Evolutionary conservation across 2,329 filamentous ascomycete species (phyloP).

Genomic region (Talaromyces sp.): DNA sequence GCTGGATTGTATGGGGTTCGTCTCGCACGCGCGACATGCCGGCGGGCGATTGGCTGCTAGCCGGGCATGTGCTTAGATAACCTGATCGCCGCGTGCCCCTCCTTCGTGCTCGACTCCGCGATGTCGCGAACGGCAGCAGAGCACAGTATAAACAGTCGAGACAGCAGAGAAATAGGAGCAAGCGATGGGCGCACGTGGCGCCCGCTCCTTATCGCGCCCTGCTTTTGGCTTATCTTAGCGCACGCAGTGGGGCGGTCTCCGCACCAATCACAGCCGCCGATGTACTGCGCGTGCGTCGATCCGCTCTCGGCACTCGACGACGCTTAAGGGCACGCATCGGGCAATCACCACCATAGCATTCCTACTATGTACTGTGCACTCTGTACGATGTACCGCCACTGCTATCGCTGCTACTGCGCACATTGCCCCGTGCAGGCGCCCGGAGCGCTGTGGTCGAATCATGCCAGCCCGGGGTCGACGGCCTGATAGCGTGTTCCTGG

Average conservation of each 20-base stretch:
- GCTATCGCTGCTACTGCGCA: no score
- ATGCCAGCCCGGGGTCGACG: background rate
- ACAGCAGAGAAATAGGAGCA: conserved; percentile 1
- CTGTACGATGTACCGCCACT: background rate
- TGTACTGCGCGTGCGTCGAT: conserved; percentile 10
- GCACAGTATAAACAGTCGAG: background rate
- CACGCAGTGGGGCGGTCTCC: background rate
- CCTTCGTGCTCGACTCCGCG: background rate
- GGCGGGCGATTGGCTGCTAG: background rate
- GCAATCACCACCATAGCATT: background rate
- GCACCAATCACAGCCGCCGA: conserved; percentile 3
- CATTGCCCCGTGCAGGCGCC: background rate
- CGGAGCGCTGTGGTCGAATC: background rate
- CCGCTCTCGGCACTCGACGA: conserved; percentile 10
- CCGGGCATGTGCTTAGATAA: background rate
- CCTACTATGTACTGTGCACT: background rate
- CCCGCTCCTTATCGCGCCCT: conserved; percentile 7
- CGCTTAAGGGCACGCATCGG: background rate
- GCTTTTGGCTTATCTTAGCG: conserved; percentile 5
- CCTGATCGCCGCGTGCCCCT: background rate
- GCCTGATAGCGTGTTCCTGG: background rate
- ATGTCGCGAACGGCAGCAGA: background rate
- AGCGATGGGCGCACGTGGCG: conserved; percentile 10
- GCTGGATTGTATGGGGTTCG: background rate
- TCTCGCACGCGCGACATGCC: background rate